A percentile compares a stretch with the other conserved stretches of the same genome.
Evolutionary conservation across 2,329 filamentous ascomycete species (phyloP).

Genomic region (Aspergillus terreus): DNA sequence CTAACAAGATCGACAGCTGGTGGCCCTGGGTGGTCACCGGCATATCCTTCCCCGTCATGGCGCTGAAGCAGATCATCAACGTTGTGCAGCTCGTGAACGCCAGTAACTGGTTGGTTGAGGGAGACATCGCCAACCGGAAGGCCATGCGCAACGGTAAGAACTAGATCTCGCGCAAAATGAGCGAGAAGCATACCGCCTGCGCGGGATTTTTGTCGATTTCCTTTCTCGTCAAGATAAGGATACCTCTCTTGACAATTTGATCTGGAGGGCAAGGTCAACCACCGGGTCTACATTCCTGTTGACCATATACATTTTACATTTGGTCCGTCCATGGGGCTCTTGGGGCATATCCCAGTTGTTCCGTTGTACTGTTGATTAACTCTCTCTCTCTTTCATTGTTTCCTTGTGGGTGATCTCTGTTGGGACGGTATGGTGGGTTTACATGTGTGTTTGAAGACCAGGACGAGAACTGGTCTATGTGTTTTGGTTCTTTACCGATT

Average conservation of each 20-base stretch:
- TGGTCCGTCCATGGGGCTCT: conserved; percentile 20
- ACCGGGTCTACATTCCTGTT: not conserved
- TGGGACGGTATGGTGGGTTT: conserved; percentile 14
- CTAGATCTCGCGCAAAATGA: conserved; percentile 9
- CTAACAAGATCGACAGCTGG: conserved; percentile 84
- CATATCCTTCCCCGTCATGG: conserved; percentile 82
- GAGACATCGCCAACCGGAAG: conserved; percentile 68
- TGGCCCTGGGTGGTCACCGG: conserved; percentile 76
- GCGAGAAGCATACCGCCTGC: not conserved
- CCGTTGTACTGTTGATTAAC: not conserved
- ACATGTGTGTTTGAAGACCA: conserved; percentile 10
- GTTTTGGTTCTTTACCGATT: not conserved
- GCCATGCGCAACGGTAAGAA: conserved; percentile 38
- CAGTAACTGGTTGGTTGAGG: conserved; percentile 85
- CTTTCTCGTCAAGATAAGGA: conserved; percentile 1
- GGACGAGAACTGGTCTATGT: conserved; percentile 5
- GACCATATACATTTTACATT: conserved; percentile 16
- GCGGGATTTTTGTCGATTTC: not conserved
- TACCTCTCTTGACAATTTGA: not conserved
- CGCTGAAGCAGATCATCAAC: conserved; percentile 89
- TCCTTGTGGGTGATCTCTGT: conserved; percentile 6
- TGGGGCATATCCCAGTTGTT: not conserved
- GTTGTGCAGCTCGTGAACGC: conserved; percentile 91
- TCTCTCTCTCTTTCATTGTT: conserved; percentile 1
- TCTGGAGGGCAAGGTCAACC: not conserved